These are phyloP conservation scores for Entomortierella chlamydospora DNA, from an alignment of 192 early-diverging fungal species.

Conservation along the genomic window DNA sequence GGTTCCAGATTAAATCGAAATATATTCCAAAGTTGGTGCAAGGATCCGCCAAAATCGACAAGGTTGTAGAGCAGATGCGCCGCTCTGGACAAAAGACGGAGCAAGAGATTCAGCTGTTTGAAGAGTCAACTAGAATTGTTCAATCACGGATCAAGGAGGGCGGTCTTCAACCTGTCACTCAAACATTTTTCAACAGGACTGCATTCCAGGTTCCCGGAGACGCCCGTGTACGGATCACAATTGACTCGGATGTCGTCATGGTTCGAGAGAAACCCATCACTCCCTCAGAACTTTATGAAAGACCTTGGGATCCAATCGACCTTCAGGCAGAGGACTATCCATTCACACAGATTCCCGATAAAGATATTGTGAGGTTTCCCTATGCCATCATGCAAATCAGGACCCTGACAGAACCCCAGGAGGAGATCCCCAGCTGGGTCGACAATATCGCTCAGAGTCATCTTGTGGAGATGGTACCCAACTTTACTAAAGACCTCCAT, in stretches of 20 bases:
- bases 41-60: conserved; percentile 31
- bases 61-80: conserved; percentile 27
- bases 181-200: conserved; percentile 61
- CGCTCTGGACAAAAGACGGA: conserved; percentile 39
- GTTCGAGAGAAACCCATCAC: conserved; percentile 45
- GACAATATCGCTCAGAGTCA: conserved; percentile 75
- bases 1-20: conserved; percentile 53
- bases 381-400: conserved; percentile 51
- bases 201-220: conserved; percentile 64
- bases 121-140: conserved; percentile 27
- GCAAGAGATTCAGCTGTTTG: conserved; percentile 41
- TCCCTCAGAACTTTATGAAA: conserved; percentile 3
- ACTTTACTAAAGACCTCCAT: conserved; percentile 63
- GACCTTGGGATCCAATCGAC: conserved; percentile 60
- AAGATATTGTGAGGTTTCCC: conserved; percentile 50
- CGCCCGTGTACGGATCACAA: conserved; percentile 56
- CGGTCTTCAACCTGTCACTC: conserved; percentile 27
- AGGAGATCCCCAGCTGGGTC: conserved; percentile 83
- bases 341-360: conserved; percentile 41
- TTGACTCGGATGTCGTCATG: conserved; percentile 62
- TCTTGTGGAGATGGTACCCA: conserved; percentile 65
- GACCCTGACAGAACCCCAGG: conserved; percentile 47
- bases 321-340: conserved; percentile 59
- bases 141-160: conserved; percentile 38
- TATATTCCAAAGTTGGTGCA: conserved; percentile 41